phyloP scores from a whole-genome alignment of 2,329 filamentous ascomycete genomes.

The Microdochium paspali region DNA sequence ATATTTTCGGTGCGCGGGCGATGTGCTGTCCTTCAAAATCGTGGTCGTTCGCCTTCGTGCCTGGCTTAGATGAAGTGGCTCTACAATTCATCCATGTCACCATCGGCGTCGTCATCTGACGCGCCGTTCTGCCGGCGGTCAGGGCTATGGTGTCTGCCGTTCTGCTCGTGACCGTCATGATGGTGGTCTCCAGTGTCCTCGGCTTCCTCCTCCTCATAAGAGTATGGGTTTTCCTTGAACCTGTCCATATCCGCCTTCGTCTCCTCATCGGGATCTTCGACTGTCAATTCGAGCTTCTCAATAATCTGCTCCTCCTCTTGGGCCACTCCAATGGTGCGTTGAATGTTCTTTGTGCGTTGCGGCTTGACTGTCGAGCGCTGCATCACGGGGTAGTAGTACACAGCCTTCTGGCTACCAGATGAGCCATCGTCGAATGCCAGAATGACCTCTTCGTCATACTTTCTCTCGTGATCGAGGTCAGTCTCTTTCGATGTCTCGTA shows the following conservation, averaged over 20 bases:
- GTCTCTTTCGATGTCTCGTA: constrained; percentile 55
- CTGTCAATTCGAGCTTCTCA: constrained; percentile 44
- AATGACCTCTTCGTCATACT: constrained; percentile 56
- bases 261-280: constrained; percentile 46
- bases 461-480: constrained; percentile 45
- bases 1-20: too few species aligned
- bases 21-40: background rate
- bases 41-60: constrained; percentile 8
- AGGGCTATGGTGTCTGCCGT: constrained; percentile 2
- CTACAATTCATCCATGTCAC: constrained; percentile 17
- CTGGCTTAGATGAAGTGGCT: constrained; percentile 13
- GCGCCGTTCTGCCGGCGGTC: background rate
- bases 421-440: constrained; percentile 43
- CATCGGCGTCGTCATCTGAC: constrained; percentile 14
- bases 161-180: too few species aligned
- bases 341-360: constrained; percentile 55
- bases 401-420: constrained; percentile 39
- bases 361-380: constrained; percentile 53
- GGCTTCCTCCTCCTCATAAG: constrained; percentile 23
- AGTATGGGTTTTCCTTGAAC: constrained; percentile 44
- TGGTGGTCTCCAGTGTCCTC: constrained; percentile 17
- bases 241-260: constrained; percentile 39
- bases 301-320: constrained; percentile 42
- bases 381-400: constrained; percentile 61
- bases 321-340: constrained; percentile 35